phyloP scores from a whole-genome alignment of 1,284 basidiomycete species.

The Stygiomarasmius scandens region DNA sequence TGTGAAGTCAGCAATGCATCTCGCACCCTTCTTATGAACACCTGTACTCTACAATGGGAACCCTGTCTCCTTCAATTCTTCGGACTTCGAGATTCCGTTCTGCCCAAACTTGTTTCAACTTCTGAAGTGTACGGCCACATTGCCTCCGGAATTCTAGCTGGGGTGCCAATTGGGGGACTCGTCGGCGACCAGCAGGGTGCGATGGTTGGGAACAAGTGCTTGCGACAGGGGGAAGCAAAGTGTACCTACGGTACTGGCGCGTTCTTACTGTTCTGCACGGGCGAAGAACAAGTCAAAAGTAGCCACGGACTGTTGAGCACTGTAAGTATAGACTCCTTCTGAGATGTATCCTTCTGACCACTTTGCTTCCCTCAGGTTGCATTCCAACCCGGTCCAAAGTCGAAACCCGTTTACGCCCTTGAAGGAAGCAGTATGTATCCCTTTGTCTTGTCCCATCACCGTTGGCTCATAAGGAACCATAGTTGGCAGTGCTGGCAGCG shows the following conservation, averaged over 20 bases:
- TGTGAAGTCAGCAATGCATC: constrained; percentile 96
- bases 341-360: background rate
- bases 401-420: constrained; percentile 87
- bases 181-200: constrained; percentile 98
- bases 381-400: constrained; percentile 83
- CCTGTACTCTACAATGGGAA: constrained; percentile 85
- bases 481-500: constrained; percentile 94
- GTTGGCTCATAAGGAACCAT: constrained; percentile 3
- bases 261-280: constrained; percentile 95
- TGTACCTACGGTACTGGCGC: constrained; percentile 97
- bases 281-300: constrained; percentile 85
- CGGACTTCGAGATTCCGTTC: constrained; percentile 72
- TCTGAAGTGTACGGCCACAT: constrained; percentile 91
- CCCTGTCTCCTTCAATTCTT: constrained; percentile 87
- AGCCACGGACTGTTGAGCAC: constrained; percentile 89
- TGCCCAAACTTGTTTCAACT: constrained; percentile 89
- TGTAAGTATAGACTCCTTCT: constrained; percentile 39
- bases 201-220: constrained; percentile 94
- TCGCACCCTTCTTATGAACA: constrained; percentile 90
- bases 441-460: background rate
- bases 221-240: constrained; percentile 85
- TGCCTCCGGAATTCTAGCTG: constrained; percentile 67
- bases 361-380: constrained; percentile 59
- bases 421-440: constrained; percentile 84
- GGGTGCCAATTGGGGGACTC: constrained; percentile 87